A percentile compares a stretch with the other conserved stretches of the same genome.
phyloP scores from a whole-genome alignment of 495 filamentous ascomycete species.

The Aspergillus incahuasiensis region DNA sequence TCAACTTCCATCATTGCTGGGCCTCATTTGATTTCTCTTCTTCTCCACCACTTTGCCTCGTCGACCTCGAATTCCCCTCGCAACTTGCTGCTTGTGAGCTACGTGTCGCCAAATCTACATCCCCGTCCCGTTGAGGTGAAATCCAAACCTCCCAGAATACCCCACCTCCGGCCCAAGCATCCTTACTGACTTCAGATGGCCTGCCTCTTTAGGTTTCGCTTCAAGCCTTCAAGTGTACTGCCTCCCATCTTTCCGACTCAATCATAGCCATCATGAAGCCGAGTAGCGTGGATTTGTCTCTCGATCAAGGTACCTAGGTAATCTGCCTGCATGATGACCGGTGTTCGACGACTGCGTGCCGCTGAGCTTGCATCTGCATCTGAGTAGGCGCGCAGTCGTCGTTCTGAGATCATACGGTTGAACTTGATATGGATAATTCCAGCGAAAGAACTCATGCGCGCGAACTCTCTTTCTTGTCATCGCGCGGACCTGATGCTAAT shows the following conservation, averaged over 20 bases:
- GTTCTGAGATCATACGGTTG: slow-evolving; percentile 59
- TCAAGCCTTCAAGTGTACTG: slow-evolving; percentile 24
- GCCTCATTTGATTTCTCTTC: background rate
- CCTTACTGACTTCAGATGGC: slow-evolving; percentile 3
- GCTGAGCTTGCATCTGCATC: background rate
- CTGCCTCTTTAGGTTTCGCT: background rate
- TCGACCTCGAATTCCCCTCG: background rate
- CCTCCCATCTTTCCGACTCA: slow-evolving; percentile 23
- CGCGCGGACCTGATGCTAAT: slow-evolving; percentile 23
- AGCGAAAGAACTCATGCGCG: slow-evolving; percentile 57
- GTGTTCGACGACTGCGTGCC: slow-evolving; percentile 36
- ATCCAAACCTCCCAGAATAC: background rate
- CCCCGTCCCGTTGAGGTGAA: slow-evolving; percentile 5
- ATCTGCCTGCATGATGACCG: slow-evolving; percentile 45
- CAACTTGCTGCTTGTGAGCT: background rate
- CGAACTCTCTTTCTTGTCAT: slow-evolving; percentile 17
- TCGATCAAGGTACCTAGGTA: slow-evolving; percentile 49
- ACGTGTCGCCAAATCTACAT: background rate
- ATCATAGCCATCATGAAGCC: slow-evolving; percentile 37
- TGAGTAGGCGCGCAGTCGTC: slow-evolving; percentile 16
- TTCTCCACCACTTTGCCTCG: background rate
- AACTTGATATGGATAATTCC: slow-evolving; percentile 61
- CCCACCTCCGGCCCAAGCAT: background rate
- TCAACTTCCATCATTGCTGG: background rate
- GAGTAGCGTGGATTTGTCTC: slow-evolving; percentile 41